phyloP scores from a whole-genome alignment of 2,329 filamentous ascomycete species.

The Orbilia ellipsospora region DNA sequence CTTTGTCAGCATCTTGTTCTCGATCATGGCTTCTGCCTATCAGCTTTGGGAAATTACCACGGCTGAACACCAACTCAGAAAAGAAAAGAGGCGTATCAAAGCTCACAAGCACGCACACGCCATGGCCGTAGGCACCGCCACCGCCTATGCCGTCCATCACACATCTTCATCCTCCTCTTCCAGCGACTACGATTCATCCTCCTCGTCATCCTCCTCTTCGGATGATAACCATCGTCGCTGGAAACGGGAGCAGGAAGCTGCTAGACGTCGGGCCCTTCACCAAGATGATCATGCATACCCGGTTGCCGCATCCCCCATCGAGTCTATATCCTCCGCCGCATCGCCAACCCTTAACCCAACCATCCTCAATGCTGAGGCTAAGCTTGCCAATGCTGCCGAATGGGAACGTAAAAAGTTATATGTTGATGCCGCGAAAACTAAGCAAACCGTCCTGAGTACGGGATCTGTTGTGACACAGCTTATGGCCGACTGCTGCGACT shows the following conservation, averaged over 20 bases:
- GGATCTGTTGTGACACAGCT: slow-evolving; percentile 45
- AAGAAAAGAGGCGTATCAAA: slow-evolving; percentile 25
- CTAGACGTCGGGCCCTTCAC: slow-evolving; percentile 17
- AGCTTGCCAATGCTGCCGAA: slow-evolving; percentile 42
- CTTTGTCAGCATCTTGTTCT: slow-evolving; percentile 49
- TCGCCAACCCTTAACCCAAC: slow-evolving; percentile 37
- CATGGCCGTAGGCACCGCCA: slow-evolving; percentile 20
- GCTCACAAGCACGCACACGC: slow-evolving; percentile 33
- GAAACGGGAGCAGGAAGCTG: slow-evolving; percentile 15
- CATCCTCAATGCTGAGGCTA: slow-evolving; percentile 39
- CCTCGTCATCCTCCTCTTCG: slow-evolving; percentile 14
- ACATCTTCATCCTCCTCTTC: slow-evolving; percentile 1
- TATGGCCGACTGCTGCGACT: slow-evolving; percentile 46
- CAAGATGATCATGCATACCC: slow-evolving; percentile 17
- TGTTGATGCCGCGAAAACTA: slow-evolving; percentile 44
- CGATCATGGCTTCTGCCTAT: slow-evolving; percentile 46
- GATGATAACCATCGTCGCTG: neutral
- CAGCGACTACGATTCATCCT: slow-evolving; percentile 13
- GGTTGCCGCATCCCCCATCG: slow-evolving; percentile 17
- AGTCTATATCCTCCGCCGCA: slow-evolving; percentile 26
- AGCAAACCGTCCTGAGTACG: slow-evolving; percentile 23
- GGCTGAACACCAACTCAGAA: slow-evolving; percentile 26
- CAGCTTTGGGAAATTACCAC: slow-evolving; percentile 50
- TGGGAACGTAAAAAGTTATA: slow-evolving; percentile 51
- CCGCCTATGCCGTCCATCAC: slow-evolving; percentile 11